Base-by-base conservation (phyloP, 2,329 filamentous ascomycete species). In the Xylariaceae sp. region DNA sequence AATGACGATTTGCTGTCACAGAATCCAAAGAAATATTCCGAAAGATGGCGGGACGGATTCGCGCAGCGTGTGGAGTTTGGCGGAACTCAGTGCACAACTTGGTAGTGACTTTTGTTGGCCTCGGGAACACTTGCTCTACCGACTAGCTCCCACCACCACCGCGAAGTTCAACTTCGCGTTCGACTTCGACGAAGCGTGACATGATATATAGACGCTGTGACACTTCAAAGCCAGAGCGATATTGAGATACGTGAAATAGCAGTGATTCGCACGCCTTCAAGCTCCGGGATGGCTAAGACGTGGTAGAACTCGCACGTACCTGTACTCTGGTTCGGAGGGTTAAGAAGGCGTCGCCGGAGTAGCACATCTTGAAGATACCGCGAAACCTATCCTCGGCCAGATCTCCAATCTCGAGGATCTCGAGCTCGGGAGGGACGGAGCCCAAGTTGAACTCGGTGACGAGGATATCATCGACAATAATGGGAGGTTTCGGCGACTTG, bases 281-380 rank as follows among this genome's bases (percentile, higher is more conserved):
- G 22, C 22, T 11, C 6, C 22, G 22, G 8, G 30, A 17, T 32
- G 30, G 15, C 30, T 32, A n/a, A 32, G 16, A 7, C 30, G 16
- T n/a, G 30, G 15, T 17, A 13, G 6, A 32, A 37, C 41, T 33
- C 44, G 39, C 54, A 73, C 79, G 50, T 77, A 86, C 82, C 74
- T 98, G 93, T 50, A 98, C 93, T 67, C 89, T 81, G 44, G 93
- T 98, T 65, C 93, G 93, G 49, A 98, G 75, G 19, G 93, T 97
- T 67, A 98, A 69, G 63, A 90, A 97, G 22, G 93, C 91, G 68
- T 98, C 91, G 52, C 93, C 93, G 2, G 87, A 82, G 64, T 98
- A 98, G 64, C 86, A 91, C 91, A 98, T 97, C 67, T 97, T 97
- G 76, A 98, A 98, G 55, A 98, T 97, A 62, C 93, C 93, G 44